Evolutionary conservation across 345 rosid species (phyloP).

Genomic region (Populus ilicifolia): DNA sequence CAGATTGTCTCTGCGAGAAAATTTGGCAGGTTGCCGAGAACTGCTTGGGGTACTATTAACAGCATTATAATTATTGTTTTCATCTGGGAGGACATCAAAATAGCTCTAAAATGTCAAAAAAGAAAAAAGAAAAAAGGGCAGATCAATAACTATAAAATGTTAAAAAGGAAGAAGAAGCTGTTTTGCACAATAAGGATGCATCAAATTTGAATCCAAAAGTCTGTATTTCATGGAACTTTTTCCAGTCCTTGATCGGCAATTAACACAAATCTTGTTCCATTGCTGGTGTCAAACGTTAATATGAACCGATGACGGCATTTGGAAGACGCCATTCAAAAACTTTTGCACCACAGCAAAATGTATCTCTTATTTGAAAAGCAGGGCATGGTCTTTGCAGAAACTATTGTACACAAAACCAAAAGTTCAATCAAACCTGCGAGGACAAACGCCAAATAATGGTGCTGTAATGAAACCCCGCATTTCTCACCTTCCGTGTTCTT

Average conservation of each 20-base stretch:
- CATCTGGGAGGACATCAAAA: background rate
- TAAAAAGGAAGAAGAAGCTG: background rate
- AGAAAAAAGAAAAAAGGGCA: background rate
- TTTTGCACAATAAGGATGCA: background rate
- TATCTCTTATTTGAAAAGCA: slow-evolving; percentile 30
- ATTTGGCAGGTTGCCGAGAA: background rate
- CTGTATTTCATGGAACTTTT: background rate
- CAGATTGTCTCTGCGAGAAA: background rate
- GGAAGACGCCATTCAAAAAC: background rate
- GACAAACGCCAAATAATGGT: slow-evolving; percentile 26
- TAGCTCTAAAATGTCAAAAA: background rate
- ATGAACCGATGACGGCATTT: background rate
- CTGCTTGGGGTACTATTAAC: background rate
- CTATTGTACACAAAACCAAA: slow-evolving; percentile 35
- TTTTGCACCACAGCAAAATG: slow-evolving; percentile 15
- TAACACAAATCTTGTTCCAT: background rate
- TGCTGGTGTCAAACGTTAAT: background rate
- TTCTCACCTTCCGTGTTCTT: background rate
- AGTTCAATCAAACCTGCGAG: slow-evolving; percentile 16
- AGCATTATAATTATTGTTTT: background rate
- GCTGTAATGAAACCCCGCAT: background rate
- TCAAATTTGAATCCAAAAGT: background rate
- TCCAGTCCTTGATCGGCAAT: background rate
- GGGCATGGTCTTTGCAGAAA: slow-evolving; percentile 29
- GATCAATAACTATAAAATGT: background rate